Conservation (phyloP, 2,329 filamentous ascomycete genomes). For the Akanthomyces muscarius region DNA sequence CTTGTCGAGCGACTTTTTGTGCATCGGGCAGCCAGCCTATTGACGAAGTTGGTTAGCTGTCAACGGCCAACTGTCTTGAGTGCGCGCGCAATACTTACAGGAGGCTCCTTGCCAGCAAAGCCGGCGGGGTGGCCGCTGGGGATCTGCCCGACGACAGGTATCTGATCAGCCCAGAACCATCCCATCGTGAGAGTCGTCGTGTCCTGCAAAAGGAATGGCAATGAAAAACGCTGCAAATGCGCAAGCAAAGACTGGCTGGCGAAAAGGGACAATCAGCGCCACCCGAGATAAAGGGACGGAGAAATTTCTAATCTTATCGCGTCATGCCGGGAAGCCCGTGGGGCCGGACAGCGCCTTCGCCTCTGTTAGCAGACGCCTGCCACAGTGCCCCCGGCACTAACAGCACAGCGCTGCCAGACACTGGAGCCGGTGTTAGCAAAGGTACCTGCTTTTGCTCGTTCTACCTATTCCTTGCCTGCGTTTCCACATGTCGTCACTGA, state of each 20-base stretch:
- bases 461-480: too few species aligned
- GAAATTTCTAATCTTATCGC: constrained; percentile 22
- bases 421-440: background rate
- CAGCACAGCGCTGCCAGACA: background rate
- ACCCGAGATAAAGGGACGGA: background rate
- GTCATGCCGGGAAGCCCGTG: constrained; percentile 13
- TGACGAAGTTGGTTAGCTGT: constrained; percentile 19
- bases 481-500: background rate
- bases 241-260: constrained; percentile 13
- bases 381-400: background rate
- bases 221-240: constrained; percentile 4
- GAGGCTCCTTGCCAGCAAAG: constrained; percentile 29
- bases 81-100: constrained; percentile 26
- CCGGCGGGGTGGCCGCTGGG: constrained; percentile 32
- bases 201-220: background rate
- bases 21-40: constrained; percentile 55
- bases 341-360: background rate
- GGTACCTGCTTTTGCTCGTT: background rate
- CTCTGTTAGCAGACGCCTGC: background rate
- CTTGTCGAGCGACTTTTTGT: constrained; percentile 49
- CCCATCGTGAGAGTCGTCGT: constrained; percentile 42
- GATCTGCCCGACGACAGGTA: constrained; percentile 33
- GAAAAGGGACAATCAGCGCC: constrained; percentile 6
- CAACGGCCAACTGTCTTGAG: background rate
- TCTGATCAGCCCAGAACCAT: constrained; percentile 59